Evolutionary conservation across 345 rosid genomes (phyloP).

Genomic region (Populus alba): DNA sequence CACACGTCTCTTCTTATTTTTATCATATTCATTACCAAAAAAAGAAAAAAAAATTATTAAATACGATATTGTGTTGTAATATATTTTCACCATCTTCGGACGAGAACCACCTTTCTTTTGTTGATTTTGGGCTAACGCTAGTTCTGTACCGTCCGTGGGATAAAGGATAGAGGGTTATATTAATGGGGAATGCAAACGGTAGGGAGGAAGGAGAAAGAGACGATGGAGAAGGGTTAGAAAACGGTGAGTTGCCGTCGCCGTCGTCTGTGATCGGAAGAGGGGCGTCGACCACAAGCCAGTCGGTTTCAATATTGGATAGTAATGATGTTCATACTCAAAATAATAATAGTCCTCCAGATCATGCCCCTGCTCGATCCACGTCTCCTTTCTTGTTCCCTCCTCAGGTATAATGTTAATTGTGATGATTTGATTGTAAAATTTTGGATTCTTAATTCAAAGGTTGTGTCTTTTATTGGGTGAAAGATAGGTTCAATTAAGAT

Average conservation of each 20-base stretch:
- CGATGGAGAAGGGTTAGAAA: slow-evolving; percentile 38
- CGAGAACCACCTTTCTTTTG: not conserved
- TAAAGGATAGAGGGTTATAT: not conserved
- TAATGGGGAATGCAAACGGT: slow-evolving; percentile 85
- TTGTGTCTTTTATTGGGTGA: not conserved
- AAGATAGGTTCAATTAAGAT: not conserved
- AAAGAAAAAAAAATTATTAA: not conserved
- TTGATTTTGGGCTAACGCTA: not conserved
- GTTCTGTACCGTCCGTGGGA: not conserved
- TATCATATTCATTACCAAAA: not conserved
- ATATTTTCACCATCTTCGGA: not conserved
- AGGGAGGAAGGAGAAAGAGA: slow-evolving; percentile 50
- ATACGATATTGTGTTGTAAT: not conserved
- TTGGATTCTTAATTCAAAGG: not conserved
- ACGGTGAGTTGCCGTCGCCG: not conserved
- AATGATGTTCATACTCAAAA: not conserved
- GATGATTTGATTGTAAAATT: not conserved
- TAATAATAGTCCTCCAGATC: slow-evolving; percentile 42
- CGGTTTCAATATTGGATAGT: not conserved
- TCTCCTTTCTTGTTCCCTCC: slow-evolving; percentile 70
- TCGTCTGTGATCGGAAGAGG: not conserved
- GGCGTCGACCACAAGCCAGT: not conserved
- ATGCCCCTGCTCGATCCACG: slow-evolving; percentile 50
- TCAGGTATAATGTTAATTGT: slow-evolving; percentile 43
- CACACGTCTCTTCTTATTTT: not conserved